Conservation (phyloP, 129 eudicot genomes). For the Escallonia rubra region DNA sequence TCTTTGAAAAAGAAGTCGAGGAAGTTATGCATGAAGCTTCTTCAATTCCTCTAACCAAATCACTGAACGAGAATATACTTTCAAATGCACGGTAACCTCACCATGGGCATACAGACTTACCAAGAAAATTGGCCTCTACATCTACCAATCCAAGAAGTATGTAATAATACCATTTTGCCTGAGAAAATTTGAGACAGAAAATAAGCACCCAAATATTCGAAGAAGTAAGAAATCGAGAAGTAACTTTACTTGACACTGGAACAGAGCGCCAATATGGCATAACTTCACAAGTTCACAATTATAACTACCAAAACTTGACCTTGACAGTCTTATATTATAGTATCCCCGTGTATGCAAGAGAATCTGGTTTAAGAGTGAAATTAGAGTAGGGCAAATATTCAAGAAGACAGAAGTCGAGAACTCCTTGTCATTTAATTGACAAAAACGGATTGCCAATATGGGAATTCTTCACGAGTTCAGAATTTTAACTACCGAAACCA, state of each 20-base stretch:
- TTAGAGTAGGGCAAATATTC: no score
- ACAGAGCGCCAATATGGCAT: background rate
- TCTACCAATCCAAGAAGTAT: conserved; percentile 79
- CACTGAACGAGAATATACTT: background rate
- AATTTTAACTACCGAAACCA: no score
- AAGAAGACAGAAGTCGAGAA: no score
- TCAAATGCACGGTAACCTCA: background rate
- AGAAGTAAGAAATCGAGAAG: background rate
- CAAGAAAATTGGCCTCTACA: conserved; percentile 93
- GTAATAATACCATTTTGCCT: conserved; percentile 93
- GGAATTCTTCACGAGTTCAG: no score
- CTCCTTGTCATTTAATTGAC: no score
- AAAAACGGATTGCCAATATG: no score
- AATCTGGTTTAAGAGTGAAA: no score
- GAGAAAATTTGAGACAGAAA: conserved; percentile 15
- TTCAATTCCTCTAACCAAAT: background rate
- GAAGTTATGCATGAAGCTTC: background rate
- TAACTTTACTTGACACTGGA: background rate
- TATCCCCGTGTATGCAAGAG: no score
- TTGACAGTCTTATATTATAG: no score
- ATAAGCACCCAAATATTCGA: background rate
- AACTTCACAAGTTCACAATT: no score
- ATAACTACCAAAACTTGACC: no score
- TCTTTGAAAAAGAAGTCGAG: no score
- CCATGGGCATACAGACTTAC: conserved; percentile 29